Base-by-base conservation (phyloP, 805 yeast genomes). In the Wickerhamiella galacta region DNA sequence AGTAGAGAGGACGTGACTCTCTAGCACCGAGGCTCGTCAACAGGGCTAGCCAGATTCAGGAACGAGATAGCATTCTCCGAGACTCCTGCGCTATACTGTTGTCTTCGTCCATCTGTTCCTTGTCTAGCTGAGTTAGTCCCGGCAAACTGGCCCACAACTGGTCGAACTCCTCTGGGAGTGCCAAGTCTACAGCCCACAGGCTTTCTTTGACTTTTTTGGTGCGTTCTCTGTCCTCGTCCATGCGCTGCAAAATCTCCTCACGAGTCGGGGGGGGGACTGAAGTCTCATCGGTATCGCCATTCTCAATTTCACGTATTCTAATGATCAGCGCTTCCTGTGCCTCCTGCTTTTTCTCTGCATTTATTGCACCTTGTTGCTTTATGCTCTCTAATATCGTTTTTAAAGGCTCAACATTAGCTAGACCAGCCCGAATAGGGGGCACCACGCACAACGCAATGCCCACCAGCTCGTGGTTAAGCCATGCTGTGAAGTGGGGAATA, bases 221-320 rank as follows among this genome's bases (percentile, higher is more conserved):
- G 26, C 93, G 61, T 51, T 87, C 98, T 43, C 98, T 61, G 51
- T 87, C 96, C 40, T 76, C 85, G 50, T 87, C 95, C 75, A 87
- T 82, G 38, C 96, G 60, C 23, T 70, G 64, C 12, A 82, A 50
- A 12, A 79, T 71, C 42, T 75, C 81, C 30, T 70, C 64, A 21
- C 48, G 49, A 1, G 62, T 44, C 9, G 12, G 32, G 16, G 32
- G 35, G 16, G 25, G 21, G n/a, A n/a, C n/a, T n/a, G n/a, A n/a
- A n/a, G n/a, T n/a, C 16, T 19, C 14, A 14, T 20, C 31, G 9
- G 16, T 20, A 5, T 16, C 21, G 18, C 26, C 31, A 8, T 20
- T n/a, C 18, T 20, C 36, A 20, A 29, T 12, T 7, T 23, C n/a
- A 7, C 6, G 5, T 3, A 12, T 15, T 5, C 26, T 5, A 10